Conservation (phyloP, 371 early-diverging fungal species). For the Mucor plumbeus region DNA sequence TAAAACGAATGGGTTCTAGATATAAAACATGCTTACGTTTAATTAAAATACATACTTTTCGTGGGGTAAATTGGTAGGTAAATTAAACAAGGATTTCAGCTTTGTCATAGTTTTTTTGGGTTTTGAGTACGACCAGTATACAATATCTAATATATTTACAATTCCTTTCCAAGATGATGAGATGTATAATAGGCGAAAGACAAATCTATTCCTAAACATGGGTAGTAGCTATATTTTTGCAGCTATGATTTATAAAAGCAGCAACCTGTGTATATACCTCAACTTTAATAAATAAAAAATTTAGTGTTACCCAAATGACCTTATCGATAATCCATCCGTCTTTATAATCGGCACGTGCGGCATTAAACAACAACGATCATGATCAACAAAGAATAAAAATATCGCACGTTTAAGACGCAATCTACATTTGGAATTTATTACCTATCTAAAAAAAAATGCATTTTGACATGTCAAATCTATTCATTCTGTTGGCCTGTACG, state of each 20-base stretch:
- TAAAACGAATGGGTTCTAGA: no score
- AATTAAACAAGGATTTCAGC: no score
- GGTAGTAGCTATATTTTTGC: background rate
- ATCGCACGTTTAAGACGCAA: constrained; percentile 1
- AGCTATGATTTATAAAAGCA: background rate
- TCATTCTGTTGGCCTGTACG: no score
- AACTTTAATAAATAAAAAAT: background rate
- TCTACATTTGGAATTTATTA: background rate
- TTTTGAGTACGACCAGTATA: background rate
- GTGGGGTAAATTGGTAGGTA: no score
- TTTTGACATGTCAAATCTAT: background rate
- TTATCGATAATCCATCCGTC: background rate
- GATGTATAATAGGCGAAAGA: background rate
- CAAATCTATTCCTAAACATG: background rate
- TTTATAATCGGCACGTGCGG: background rate
- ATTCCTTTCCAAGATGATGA: background rate
- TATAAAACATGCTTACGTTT: no score
- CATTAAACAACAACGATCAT: background rate
- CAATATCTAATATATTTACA: background rate
- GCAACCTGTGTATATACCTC: background rate
- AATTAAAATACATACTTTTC: no score
- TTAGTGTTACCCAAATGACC: constrained; percentile 4
- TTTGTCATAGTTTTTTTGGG: no score
- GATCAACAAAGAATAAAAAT: background rate
- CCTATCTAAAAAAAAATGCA: background rate